Conservation (phyloP, 805 yeast genomes). For the Suhomyces sp. region DNA sequence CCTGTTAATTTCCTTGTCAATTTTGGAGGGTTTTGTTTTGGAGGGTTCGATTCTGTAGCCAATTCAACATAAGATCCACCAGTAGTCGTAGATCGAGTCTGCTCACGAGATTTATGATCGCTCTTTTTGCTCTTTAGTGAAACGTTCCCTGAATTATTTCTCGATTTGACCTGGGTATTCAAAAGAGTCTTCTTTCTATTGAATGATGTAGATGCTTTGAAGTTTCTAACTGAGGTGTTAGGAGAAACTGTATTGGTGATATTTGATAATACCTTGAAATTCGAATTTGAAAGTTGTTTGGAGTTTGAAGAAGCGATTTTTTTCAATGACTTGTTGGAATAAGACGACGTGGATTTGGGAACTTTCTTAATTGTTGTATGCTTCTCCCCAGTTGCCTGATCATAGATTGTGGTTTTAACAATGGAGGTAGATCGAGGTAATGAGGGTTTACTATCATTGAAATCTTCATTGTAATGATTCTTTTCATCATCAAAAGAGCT, state of each 20-base stretch:
- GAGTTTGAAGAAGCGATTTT: slow-evolving; percentile 5
- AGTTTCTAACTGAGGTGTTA: slow-evolving; percentile 19
- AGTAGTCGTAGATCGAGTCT: slow-evolving; percentile 6
- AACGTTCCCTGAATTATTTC: slow-evolving; percentile 1
- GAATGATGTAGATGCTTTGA: slow-evolving; percentile 41
- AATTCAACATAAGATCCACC: not conserved
- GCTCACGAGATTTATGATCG: not conserved
- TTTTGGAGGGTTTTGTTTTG: slow-evolving; percentile 19
- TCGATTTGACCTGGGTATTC: slow-evolving; percentile 18
- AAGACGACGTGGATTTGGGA: slow-evolving; percentile 22
- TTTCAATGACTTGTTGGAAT: slow-evolving; percentile 21
- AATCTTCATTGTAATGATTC: slow-evolving; percentile 22
- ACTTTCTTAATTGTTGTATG: slow-evolving; percentile 21
- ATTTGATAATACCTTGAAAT: slow-evolving; percentile 28
- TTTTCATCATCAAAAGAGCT: slow-evolving; percentile 9
- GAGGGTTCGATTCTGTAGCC: slow-evolving; percentile 12
- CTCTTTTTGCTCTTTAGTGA: not conserved
- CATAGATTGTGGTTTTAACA: slow-evolving; percentile 40
- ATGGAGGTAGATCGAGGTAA: slow-evolving; percentile 42
- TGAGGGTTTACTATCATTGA: slow-evolving; percentile 24
- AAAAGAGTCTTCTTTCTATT: slow-evolving; percentile 33
- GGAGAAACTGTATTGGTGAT: slow-evolving; percentile 31
- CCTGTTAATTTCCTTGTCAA: slow-evolving; percentile 18
- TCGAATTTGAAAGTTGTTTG: slow-evolving; percentile 2
- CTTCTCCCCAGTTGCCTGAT: slow-evolving; percentile 25